Evolutionary conservation across 106 monocot species (phyloP).

Genomic region (Allium fistulosum): DNA sequence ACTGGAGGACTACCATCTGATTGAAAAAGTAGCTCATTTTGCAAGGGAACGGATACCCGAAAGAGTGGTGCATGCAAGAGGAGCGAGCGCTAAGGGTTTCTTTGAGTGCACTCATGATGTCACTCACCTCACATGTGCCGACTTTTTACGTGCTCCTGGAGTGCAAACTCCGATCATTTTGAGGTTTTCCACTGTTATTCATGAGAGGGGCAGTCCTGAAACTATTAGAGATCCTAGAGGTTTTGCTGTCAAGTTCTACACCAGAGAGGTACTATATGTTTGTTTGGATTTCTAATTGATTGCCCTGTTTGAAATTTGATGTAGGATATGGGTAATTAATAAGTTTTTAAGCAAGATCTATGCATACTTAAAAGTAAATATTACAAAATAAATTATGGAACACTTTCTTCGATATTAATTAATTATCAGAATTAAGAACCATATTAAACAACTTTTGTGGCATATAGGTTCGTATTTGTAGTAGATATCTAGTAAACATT

Average conservation of each 20-base stretch:
- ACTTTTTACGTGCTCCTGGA: conserved; percentile 68
- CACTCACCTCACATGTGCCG: conserved; percentile 54
- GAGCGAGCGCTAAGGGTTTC: conserved; percentile 71
- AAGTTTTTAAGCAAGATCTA: too few species aligned
- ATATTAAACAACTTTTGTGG: too few species aligned
- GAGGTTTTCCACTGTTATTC: conserved; percentile 78
- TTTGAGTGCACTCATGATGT: conserved; percentile 82
- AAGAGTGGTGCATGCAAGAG: conserved; percentile 64
- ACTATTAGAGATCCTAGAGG: conserved; percentile 78
- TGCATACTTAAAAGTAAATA: too few species aligned
- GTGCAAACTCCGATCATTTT: conserved; percentile 66
- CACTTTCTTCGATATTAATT: too few species aligned
- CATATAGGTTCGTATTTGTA: too few species aligned
- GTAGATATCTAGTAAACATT: too few species aligned
- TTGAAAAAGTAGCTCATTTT: conserved; percentile 68
- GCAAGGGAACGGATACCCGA: conserved; percentile 72
- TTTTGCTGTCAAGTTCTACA: conserved; percentile 79
- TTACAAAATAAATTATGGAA: too few species aligned
- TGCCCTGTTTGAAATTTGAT: too few species aligned
- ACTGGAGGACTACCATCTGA: conserved; percentile 66
- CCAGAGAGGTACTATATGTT: conserved; percentile 28
- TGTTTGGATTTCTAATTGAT: too few species aligned
- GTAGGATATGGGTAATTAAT: too few species aligned
- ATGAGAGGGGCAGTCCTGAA: conserved; percentile 70
- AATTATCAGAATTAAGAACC: too few species aligned